Evolutionary conservation across 148 eudicot species (phyloP).

Genomic region (Rhododendron simsii): DNA sequence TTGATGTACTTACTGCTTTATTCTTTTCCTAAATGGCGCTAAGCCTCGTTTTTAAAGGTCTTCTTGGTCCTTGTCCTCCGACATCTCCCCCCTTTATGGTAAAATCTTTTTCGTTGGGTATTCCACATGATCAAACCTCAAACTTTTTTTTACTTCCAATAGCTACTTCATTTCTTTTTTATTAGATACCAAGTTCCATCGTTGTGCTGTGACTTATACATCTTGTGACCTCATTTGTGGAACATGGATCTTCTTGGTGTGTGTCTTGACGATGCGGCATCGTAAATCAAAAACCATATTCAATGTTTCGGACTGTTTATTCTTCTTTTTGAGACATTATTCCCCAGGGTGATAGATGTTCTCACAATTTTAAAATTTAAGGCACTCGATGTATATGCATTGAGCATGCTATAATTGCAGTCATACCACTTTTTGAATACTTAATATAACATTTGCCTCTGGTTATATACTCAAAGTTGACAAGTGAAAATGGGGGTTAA

Average conservation of each 20-base stretch:
- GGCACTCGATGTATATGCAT: background rate
- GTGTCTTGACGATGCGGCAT: background rate
- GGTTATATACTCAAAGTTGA: background rate
- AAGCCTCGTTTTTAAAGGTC: background rate
- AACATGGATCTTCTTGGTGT: background rate
- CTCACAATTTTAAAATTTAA: background rate
- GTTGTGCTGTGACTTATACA: background rate
- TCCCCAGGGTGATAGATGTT: background rate
- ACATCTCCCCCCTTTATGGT: background rate
- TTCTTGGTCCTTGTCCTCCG: background rate
- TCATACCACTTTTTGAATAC: background rate
- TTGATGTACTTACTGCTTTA: background rate
- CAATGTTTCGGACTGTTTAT: background rate
- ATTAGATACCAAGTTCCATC: background rate
- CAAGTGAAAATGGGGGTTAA: background rate
- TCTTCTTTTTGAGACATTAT: too few relatives aligned
- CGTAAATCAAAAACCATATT: background rate
- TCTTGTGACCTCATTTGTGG: background rate
- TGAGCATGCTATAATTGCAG: background rate
- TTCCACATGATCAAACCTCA: background rate
- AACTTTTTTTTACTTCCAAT: background rate
- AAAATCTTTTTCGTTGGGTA: background rate
- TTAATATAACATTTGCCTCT: background rate
- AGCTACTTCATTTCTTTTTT: background rate
- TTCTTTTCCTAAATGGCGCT: background rate